Evolutionary conservation across 192 early-diverging fungal species (phyloP).

Genomic region (Coemansia sp.): DNA sequence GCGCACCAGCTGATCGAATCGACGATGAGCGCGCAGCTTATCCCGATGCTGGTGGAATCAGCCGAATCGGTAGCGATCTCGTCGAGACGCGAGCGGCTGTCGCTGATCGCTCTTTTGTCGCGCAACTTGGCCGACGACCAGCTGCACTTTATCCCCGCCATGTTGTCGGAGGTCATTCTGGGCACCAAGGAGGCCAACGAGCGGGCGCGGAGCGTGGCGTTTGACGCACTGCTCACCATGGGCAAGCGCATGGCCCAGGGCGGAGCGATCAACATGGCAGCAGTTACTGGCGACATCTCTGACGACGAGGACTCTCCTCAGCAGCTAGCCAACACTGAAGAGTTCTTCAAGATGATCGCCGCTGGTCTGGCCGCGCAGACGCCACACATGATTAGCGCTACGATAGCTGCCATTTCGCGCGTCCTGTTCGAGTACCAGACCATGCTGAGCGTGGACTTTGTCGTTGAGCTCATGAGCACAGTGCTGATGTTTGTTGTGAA

Average conservation of each 20-base stretch:
- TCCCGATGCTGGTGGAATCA: constrained; percentile 79
- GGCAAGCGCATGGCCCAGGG: constrained; percentile 86
- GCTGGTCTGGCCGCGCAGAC: constrained; percentile 94
- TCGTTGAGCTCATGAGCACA: constrained; percentile 77
- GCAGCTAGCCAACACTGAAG: constrained; percentile 65
- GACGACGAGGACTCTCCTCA: constrained; percentile 22
- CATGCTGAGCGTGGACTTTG: constrained; percentile 63
- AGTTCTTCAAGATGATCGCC: constrained; percentile 92
- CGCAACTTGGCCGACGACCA: constrained; percentile 64
- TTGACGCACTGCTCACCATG: constrained; percentile 87
- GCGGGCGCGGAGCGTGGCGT: constrained; percentile 80
- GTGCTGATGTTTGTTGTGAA: constrained; percentile 81
- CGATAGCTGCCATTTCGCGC: constrained; percentile 80
- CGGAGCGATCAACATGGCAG: constrained; percentile 53
- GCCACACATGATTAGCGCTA: constrained; percentile 90
- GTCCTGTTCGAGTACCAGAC: constrained; percentile 93
- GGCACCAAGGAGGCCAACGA: constrained; percentile 94
- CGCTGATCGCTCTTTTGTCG: constrained; percentile 68
- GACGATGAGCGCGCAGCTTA: constrained; percentile 62
- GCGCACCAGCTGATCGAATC: constrained; percentile 34
- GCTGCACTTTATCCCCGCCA: constrained; percentile 84
- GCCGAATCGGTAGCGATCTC: constrained; percentile 65
- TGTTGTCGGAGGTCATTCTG: constrained; percentile 90
- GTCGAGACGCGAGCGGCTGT: constrained; percentile 83
- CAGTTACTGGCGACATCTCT: constrained; percentile 25